phyloP scores from a whole-genome alignment of 164 flowering plant genomes.

The Euptelea pleiosperma region DNA sequence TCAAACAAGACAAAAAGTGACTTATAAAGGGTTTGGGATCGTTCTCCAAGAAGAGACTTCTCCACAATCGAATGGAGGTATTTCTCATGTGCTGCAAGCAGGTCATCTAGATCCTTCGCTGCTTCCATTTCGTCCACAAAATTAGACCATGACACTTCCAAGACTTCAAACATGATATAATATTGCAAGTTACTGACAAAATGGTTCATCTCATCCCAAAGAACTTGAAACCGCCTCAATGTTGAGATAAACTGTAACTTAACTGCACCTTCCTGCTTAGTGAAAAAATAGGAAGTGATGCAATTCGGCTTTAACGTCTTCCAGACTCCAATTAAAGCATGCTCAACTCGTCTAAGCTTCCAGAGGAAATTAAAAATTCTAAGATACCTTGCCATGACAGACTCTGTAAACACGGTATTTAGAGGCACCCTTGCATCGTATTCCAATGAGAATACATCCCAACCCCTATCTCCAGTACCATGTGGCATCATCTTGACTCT shows the following conservation, averaged over 20 bases:
- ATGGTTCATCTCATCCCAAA: constrained; percentile 99
- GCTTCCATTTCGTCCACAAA: constrained; percentile 81
- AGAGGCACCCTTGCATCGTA: constrained; percentile 91
- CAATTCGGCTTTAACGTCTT: constrained; percentile 96
- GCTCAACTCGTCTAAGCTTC: constrained; percentile 98
- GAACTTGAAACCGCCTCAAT: constrained; percentile 87
- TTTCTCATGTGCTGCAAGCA: constrained; percentile 92
- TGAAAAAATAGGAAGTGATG: constrained; percentile 65
- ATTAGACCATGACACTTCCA: constrained; percentile 96
- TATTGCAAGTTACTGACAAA: constrained; percentile 93
- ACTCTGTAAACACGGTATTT: constrained; percentile 88
- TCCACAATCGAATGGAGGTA: constrained; percentile 87
- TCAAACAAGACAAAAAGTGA: constrained; percentile 81
- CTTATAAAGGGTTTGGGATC: constrained; percentile 68
- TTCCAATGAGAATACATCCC: constrained; percentile 98
- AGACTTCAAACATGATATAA: constrained; percentile 98
- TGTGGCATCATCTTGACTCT: constrained; percentile 99
- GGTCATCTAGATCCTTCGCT: constrained; percentile 91
- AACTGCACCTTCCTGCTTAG: constrained; percentile 56
- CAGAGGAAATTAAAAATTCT: constrained; percentile 91
- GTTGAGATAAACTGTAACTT: constrained; percentile 65
- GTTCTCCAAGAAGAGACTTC: constrained; percentile 95
- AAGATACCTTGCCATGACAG: constrained; percentile 86
- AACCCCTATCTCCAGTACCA: constrained; percentile 91
- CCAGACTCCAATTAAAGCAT: constrained; percentile 94